Evolutionary conservation across 1,284 basidiomycete genomes (phyloP).

Genomic region (Sphaerobolus stellatus): DNA sequence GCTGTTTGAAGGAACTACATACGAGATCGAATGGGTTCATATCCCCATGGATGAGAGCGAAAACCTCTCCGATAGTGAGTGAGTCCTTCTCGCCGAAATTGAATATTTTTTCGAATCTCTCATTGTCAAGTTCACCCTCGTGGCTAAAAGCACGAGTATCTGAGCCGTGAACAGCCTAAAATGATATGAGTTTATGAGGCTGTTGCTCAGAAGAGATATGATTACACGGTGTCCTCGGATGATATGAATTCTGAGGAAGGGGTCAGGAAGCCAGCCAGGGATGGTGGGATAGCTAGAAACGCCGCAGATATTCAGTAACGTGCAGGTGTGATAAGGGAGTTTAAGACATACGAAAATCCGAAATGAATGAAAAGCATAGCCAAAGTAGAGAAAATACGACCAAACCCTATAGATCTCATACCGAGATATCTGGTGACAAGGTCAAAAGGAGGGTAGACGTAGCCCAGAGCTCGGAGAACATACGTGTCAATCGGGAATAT

Average conservation of each 20-base stretch:
- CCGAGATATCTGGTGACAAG: slow-evolving; percentile 9
- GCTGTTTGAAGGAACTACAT: neutral
- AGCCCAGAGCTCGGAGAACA: slow-evolving; percentile 25
- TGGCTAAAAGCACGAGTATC: neutral
- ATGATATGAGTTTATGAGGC: neutral
- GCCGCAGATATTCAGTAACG: neutral
- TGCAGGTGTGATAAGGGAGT: neutral
- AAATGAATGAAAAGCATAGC: slow-evolving; percentile 28
- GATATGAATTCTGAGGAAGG: slow-evolving; percentile 29
- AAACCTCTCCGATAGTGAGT: neutral
- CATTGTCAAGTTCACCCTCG: neutral
- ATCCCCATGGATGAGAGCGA: slow-evolving; percentile 5
- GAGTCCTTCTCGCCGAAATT: neutral
- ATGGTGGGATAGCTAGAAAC: neutral
- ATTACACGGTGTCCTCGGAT: slow-evolving; percentile 23
- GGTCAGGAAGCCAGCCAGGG: slow-evolving; percentile 25
- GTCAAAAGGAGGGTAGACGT: neutral
- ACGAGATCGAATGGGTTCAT: slow-evolving; percentile 6
- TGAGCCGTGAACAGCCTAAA: neutral
- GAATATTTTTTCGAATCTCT: slow-evolving; percentile 7
- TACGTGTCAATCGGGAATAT: slow-evolving; percentile 56
- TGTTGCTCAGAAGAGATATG: slow-evolving; percentile 3
- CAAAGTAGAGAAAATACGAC: slow-evolving; percentile 25
- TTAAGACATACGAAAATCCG: slow-evolving; percentile 21
- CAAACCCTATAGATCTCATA: slow-evolving; percentile 28